These are phyloP conservation scores for Pseudogymnoascus sp. DNA, from an alignment of 2,329 filamentous ascomycete genomes.

Conservation along the genomic window DNA sequence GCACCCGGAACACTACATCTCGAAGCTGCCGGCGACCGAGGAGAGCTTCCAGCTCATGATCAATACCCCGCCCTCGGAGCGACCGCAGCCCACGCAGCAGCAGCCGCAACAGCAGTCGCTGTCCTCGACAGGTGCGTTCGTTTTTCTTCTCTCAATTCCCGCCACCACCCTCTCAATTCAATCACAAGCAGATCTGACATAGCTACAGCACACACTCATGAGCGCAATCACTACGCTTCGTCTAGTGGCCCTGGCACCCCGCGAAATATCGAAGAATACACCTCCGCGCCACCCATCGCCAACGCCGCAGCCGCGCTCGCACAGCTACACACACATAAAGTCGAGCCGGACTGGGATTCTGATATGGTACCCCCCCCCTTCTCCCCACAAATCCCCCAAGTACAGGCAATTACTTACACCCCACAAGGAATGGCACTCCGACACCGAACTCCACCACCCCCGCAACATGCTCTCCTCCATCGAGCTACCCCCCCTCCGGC, in stretches of 20 bases:
- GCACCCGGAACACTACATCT: slow-evolving; percentile 94
- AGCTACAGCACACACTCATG: slow-evolving; percentile 45
- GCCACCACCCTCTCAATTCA: neutral
- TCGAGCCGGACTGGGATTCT: slow-evolving; percentile 69
- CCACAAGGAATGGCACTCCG: slow-evolving; percentile 61
- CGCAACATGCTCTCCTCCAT: slow-evolving; percentile 56
- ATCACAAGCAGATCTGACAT: slow-evolving; percentile 17
- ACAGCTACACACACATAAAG: slow-evolving; percentile 72
- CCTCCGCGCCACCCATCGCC: slow-evolving; percentile 57
- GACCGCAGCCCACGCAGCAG: slow-evolving; percentile 19
- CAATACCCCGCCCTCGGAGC: slow-evolving; percentile 64
- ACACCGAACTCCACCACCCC: slow-evolving; percentile 56
- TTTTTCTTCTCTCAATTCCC: neutral
- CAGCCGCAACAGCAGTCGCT: neutral
- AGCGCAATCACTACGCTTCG: slow-evolving; percentile 60
- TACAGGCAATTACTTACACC: slow-evolving; percentile 5
- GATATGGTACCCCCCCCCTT: slow-evolving; percentile 52
- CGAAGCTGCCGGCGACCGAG: slow-evolving; percentile 94
- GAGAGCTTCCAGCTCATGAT: slow-evolving; percentile 98
- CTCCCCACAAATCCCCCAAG: slow-evolving; percentile 8
- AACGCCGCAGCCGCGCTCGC: slow-evolving; percentile 81
- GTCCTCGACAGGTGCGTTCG: neutral
- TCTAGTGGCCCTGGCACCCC: slow-evolving; percentile 61
- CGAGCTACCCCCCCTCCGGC: slow-evolving; percentile 63
- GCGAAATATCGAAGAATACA: slow-evolving; percentile 60